These are phyloP conservation scores for Eimeria praecox DNA, from an alignment of 169 alveolate genomes.

Conservation along the genomic window DNA sequence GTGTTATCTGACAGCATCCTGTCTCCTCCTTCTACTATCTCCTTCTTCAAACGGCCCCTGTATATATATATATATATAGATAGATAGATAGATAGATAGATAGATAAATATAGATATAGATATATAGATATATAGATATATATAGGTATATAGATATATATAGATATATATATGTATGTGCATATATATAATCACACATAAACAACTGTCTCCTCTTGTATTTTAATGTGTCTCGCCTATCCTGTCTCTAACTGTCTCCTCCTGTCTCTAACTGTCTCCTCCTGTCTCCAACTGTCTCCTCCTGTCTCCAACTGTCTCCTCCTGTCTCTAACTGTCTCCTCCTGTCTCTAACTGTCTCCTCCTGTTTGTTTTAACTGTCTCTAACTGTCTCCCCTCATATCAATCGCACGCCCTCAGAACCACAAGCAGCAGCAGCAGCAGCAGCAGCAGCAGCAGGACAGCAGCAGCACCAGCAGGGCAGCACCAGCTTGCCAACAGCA, in stretches of 20 bases:
- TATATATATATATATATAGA: too few relatives aligned
- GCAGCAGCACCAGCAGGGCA: slow-evolving; percentile 44
- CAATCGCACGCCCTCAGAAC: neutral
- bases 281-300: neutral
- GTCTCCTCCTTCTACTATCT: slow-evolving; percentile 4
- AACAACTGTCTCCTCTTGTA: too few relatives aligned
- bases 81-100: too few relatives aligned
- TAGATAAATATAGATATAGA: too few relatives aligned
- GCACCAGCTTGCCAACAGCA: neutral
- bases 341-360: neutral
- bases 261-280: neutral
- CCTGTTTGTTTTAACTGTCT: neutral
- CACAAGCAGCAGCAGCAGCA: slow-evolving; percentile 59
- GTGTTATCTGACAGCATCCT: slow-evolving; percentile 85
- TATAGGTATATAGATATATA: too few relatives aligned
- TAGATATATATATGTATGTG: too few relatives aligned
- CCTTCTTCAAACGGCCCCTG: slow-evolving; percentile 41
- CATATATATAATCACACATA: too few relatives aligned
- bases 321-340: neutral
- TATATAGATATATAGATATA: too few relatives aligned
- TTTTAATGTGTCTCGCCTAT: too few relatives aligned
- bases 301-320: neutral
- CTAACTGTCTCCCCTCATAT: neutral
- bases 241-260: neutral
- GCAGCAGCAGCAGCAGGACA: neutral